A percentile compares a stretch with the other conserved stretches of the same genome.
Conservation (phyloP, 345 rosid species). For the Brassica incana region DNA sequence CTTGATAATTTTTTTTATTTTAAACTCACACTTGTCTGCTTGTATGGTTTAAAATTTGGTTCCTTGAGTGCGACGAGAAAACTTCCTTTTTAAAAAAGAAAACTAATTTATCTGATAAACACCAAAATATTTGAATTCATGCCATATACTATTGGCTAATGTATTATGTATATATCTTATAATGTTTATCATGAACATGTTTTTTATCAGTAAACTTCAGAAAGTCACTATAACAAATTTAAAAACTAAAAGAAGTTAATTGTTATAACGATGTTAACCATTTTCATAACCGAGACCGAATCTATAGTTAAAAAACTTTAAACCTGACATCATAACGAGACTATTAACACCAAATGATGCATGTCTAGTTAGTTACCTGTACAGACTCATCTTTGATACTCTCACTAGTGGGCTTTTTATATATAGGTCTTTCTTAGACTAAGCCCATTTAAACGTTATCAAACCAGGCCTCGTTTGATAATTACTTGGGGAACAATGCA, state of each 20-base stretch:
- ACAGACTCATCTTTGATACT: too few species aligned
- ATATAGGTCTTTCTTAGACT: neutral
- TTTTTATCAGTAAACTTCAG: too few species aligned
- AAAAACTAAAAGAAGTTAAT: neutral
- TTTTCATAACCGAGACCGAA: slow-evolving; percentile 1
- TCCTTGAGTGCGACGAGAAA: neutral
- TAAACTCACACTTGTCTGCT: neutral
- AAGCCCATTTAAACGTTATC: neutral
- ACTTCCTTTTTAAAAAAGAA: neutral
- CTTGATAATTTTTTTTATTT: too few species aligned
- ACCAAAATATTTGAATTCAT: neutral
- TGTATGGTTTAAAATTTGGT: neutral
- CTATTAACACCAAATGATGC: too few species aligned
- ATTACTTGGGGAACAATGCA: neutral
- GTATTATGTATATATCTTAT: neutral
- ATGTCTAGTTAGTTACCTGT: too few species aligned
- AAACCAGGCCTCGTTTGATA: neutral
- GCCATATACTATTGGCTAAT: neutral
- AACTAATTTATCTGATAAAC: neutral
- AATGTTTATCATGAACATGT: too few species aligned
- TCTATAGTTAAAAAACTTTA: neutral
- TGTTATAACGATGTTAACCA: neutral
- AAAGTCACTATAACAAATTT: neutral
- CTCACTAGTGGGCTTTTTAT: neutral
- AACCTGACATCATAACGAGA: too few species aligned